Percentiles rank a stretch among this genome's conserved stretches.
phyloP scores from a whole-genome alignment of 2,329 filamentous ascomycete genomes.

The Cladosporium austrohemisphaericum region DNA sequence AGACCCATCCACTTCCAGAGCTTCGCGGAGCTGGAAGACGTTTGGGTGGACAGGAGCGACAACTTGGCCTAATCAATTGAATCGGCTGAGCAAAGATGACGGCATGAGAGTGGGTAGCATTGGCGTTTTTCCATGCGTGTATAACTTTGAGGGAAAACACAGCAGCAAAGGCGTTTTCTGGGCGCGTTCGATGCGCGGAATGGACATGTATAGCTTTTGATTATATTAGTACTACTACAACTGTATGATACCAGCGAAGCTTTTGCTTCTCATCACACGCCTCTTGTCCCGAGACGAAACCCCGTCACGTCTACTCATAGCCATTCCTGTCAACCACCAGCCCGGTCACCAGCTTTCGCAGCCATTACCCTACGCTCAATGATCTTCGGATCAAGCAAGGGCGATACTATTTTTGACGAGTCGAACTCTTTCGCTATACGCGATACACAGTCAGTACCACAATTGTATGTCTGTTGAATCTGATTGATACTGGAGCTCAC shows the following conservation, averaged over 20 bases:
- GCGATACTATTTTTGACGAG: constrained; percentile 22
- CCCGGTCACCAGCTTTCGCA: neutral
- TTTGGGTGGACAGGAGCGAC: constrained; percentile 89
- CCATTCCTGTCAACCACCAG: too few relatives aligned
- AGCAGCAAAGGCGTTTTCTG: constrained; percentile 3
- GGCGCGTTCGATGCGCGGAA: neutral
- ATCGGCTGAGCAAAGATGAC: neutral
- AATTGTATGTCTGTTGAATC: too few relatives aligned
- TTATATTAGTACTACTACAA: constrained; percentile 5
- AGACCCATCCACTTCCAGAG: constrained; percentile 93
- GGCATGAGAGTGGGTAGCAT: neutral
- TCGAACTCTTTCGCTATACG: constrained; percentile 21
- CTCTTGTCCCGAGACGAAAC: too few relatives aligned
- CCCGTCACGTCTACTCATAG: too few relatives aligned
- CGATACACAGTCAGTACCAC: neutral
- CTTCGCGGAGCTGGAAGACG: constrained; percentile 94
- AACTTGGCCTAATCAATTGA: constrained; percentile 69
- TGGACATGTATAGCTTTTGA: neutral
- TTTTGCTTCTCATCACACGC: neutral
- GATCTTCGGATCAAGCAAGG: constrained; percentile 25
- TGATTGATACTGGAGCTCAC: neutral
- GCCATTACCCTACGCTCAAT: constrained; percentile 19
- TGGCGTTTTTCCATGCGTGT: neutral
- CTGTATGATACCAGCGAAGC: constrained; percentile 13
- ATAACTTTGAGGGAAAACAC: neutral